Percentiles rank a stretch among this genome's conserved stretches.
phyloP scores from a whole-genome alignment of 2,329 filamentous ascomycete genomes.

The Penicillium olsonii region DNA sequence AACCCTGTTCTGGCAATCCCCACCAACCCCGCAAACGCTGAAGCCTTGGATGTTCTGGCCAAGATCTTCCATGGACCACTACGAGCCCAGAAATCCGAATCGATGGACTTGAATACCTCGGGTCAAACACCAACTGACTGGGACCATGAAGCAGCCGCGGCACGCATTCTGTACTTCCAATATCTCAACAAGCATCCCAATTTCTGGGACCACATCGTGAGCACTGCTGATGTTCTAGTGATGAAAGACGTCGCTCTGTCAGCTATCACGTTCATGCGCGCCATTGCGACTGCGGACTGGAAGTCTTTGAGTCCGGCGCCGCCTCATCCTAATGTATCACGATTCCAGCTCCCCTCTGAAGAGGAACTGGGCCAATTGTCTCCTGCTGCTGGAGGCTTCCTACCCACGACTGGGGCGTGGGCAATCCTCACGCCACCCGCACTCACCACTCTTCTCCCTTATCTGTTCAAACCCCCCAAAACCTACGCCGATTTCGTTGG shows the following conservation, averaged over 20 bases:
- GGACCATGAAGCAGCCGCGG: conserved; percentile 52
- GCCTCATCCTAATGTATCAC: conserved; percentile 17
- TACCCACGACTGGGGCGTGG: conserved; percentile 51
- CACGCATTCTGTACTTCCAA: conserved; percentile 57
- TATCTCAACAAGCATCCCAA: conserved; percentile 54
- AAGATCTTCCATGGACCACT: conserved; percentile 58
- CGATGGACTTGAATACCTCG: conserved; percentile 34
- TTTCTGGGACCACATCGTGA: conserved; percentile 56
- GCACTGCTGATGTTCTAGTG: conserved; percentile 58
- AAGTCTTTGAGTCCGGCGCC: conserved; percentile 38
- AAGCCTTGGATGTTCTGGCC: conserved; percentile 57
- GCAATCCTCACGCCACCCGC: conserved; percentile 55
- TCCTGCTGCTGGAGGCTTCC: conserved; percentile 34
- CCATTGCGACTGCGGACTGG: conserved; percentile 59
- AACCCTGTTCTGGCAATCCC: conserved; percentile 54
- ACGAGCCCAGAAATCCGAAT: conserved; percentile 23
- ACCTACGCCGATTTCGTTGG: conserved; percentile 61
- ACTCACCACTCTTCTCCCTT: conserved; percentile 55
- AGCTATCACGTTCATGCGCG: conserved; percentile 54
- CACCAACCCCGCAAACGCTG: conserved; percentile 54
- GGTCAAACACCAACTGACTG: conserved; percentile 41
- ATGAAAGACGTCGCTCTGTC: conserved; percentile 59
- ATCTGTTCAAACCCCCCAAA: conserved; percentile 58
- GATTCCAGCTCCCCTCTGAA: conserved; percentile 45
- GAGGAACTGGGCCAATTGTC: conserved; percentile 38